Base-by-base conservation (phyloP, 305 asterid species). In the Andrographis paniculata region DNA sequence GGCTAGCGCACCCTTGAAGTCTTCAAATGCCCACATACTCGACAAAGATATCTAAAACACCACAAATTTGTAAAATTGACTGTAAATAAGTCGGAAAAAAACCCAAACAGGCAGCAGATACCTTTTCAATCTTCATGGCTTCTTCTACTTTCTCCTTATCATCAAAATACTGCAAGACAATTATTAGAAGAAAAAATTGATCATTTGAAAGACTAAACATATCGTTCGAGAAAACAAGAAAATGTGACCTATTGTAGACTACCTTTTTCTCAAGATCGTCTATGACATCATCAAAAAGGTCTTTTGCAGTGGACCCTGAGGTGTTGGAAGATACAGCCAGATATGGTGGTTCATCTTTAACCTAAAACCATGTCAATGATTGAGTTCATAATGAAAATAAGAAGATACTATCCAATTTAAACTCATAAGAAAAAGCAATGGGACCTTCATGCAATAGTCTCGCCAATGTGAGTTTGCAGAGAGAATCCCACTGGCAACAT, bases 261-360 rank as follows among this genome's bases (percentile, higher is more conserved):
- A 84, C 96, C 95, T 80, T 87, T 63, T 83, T 87, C 38, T 69
- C 80, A 47, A 87, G 91, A 75, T 92, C 99, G 35, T 87, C 99
- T 17, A 65, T 35, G 45, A 92, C 95, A 72, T 87, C 96, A 36
- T 80, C 86, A 50, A 83, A 92, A 43, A 92, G 76, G 41, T 79
- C 96, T 78, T 84, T 87, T 15, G 96, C 86, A 23, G 74, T 63
- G 40, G 84, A 65, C 20, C 99, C 99, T 17, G 84, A 55, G 51
- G 87, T 63, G 69, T 92, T 92, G 40, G 94, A 81, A 56, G 74
- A 72, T 28, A 92, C 87, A 56, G 94, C 85, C 59, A 72, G 24
- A 76, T 68, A 92, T 55, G 96, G 93, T 53, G 91, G 86, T 22
- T 66, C 57, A 66, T 92, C 96, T 77, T 86, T 77, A 31, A 92